Evolutionary conservation across 2,329 filamentous ascomycete genomes (phyloP).

Genomic region (Ascochyta fabae): DNA sequence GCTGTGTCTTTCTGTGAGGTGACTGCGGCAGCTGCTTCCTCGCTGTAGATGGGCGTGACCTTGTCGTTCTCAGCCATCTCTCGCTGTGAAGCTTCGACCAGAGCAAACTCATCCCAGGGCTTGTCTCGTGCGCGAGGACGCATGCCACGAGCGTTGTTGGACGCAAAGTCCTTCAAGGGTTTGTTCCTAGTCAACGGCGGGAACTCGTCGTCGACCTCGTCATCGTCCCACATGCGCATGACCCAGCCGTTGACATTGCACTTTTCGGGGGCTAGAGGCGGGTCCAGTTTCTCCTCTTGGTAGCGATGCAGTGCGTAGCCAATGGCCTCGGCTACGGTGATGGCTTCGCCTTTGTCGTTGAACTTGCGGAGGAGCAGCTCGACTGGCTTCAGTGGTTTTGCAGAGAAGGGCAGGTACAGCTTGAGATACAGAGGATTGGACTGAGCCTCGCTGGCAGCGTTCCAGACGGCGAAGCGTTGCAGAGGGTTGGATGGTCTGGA

Average conservation of each 20-base stretch:
- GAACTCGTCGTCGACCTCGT: conserved; percentile 85
- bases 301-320: conserved; percentile 80
- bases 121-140: conserved; percentile 73
- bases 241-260: conserved; percentile 83
- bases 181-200: conserved; percentile 77
- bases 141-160: conserved; percentile 74
- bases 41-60: conserved; percentile 70
- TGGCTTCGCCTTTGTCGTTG: conserved; percentile 71
- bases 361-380: conserved; percentile 75
- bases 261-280: conserved; percentile 68
- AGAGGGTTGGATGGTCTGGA: conserved; percentile 74
- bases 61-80: conserved; percentile 74
- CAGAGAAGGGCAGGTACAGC: conserved; percentile 77
- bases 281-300: conserved; percentile 76
- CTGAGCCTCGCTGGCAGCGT: conserved; percentile 74
- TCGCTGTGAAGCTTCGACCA: conserved; percentile 73
- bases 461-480: conserved; percentile 76
- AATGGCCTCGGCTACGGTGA: conserved; percentile 81
- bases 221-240: conserved; percentile 81
- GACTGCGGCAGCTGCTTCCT: conserved; percentile 54
- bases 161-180: conserved; percentile 77
- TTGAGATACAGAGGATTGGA: conserved; percentile 74
- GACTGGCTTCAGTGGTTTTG: conserved; percentile 67
- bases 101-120: conserved; percentile 81
- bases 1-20: conserved; percentile 38